A percentile compares a stretch with the other conserved stretches of the same genome.
These are phyloP conservation scores for Yamadazyma sp. DNA, from an alignment of 805 yeast genomes.

Conservation along the genomic window DNA sequence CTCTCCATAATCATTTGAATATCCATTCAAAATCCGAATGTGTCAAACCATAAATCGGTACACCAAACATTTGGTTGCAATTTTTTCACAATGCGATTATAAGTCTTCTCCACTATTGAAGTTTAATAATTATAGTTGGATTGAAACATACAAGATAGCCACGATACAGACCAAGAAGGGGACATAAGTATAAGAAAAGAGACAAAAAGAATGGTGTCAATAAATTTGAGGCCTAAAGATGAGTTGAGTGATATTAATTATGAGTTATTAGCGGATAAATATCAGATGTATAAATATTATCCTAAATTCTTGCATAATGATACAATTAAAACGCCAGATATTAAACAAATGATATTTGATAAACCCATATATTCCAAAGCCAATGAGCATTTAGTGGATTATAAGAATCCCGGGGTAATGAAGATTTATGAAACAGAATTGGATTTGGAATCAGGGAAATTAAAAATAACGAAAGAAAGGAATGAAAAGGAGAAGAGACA, in stretches of 20 bases:
- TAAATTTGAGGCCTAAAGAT: conserved; percentile 12
- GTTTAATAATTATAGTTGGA: too few relatives aligned
- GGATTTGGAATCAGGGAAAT: conserved; percentile 12
- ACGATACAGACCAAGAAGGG: neutral
- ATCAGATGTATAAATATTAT: conserved; percentile 34
- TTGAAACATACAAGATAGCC: too few relatives aligned
- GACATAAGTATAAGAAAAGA: too few relatives aligned
- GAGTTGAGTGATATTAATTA: conserved; percentile 28
- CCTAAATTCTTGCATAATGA: conserved; percentile 39
- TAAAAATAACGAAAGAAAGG: conserved; percentile 9
- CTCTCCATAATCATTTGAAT: too few relatives aligned
- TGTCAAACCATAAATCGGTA: too few relatives aligned
- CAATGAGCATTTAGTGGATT: conserved; percentile 25
- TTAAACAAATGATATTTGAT: conserved; percentile 28
- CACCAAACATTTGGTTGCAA: too few relatives aligned
- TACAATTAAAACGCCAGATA: conserved; percentile 34
- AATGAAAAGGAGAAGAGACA: conserved; percentile 1
- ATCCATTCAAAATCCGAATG: too few relatives aligned
- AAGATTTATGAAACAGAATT: conserved; percentile 17
- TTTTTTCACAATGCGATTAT: too few relatives aligned
- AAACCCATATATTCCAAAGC: conserved; percentile 42
- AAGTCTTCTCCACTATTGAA: too few relatives aligned
- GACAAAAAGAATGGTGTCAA: conserved; percentile 6
- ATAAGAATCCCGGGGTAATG: conserved; percentile 15
- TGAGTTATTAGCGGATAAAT: conserved; percentile 32